Evolutionary conservation across 2,329 filamentous ascomycete genomes (phyloP), one percentile per base, ranked within the genome.

Genomic region (Orbilia oligospora): DNA sequence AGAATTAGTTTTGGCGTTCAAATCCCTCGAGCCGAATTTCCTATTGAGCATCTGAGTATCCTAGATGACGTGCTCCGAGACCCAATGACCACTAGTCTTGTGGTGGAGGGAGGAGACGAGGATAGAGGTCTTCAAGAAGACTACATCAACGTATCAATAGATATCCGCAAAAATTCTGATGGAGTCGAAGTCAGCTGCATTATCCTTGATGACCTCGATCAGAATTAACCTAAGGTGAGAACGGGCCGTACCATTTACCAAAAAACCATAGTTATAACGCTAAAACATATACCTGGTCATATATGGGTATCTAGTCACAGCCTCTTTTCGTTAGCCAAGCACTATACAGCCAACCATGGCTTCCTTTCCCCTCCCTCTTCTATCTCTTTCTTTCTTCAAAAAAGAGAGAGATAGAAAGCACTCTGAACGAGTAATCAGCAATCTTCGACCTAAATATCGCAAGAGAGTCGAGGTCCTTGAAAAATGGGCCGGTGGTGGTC

Each of bases 21-120:
- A 9, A 36, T 44, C 5, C 58, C 58, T 2, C 44, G 53, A 0
- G 6, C 61, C 16, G 46, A 46, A 2, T 46, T 77, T 36, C 49
- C 20, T 1, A 6, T 30, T 6, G 41, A 63, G 18, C 51, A 56
- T 18, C 63, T 67, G 18, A 48, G 30, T n/a, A 24, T 10, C 18
- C 63, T 71, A 38, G 53, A 68, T 30, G 44, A 38, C 0, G 38
- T 46, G 22, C 27, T 72, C 0, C 44, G 55, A 10, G 68, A 78
- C 6, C 63, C 30, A 12, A 72, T 78, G 63, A 18, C 63, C 14
- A 18, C 48, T 22, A 72, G 75, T 22, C 44, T 72, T 3, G 27
- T 69, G 4, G 61, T 72, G 16, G 68, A 72, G 38, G 68, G 55
- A 2, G 75, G 38, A 12, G 75, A 72, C n/a, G 68, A 72, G 51